Percentiles rank a stretch among this genome's conserved stretches.
These are phyloP conservation scores for Globisporangium heterothallicum DNA, from an alignment of 352 stramenopile genomes.

Conservation along the genomic window DNA sequence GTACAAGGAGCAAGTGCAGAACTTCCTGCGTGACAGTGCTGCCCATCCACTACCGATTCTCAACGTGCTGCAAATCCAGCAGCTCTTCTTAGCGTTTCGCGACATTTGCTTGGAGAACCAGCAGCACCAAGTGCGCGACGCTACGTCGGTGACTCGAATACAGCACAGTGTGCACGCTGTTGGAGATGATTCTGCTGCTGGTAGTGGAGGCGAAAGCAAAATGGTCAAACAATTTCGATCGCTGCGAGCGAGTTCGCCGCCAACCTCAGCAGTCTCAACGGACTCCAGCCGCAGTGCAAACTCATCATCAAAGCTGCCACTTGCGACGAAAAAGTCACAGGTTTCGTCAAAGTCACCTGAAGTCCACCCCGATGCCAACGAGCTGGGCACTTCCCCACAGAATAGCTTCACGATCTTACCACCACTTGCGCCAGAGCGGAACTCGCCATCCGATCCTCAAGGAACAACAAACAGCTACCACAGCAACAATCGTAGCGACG, in stretches of 20 bases:
- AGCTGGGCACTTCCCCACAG: too few relatives aligned
- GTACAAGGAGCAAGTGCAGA: constrained; percentile 21
- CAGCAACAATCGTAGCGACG: constrained; percentile 10
- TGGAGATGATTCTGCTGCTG: too few relatives aligned
- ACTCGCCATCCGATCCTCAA: too few relatives aligned
- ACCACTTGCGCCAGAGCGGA: constrained; percentile 2
- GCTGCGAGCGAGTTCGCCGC: constrained; percentile 22
- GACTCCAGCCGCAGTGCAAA: background rate
- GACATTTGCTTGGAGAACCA: constrained; percentile 29
- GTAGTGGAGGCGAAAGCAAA: constrained; percentile 24
- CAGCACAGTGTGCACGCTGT: background rate
- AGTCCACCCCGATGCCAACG: too few relatives aligned
- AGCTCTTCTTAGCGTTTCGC: constrained; percentile 42
- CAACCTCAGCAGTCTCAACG: background rate
- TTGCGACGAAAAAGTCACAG: constrained; percentile 1
- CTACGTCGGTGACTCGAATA: background rate
- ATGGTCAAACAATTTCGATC: constrained; percentile 52
- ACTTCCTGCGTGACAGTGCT: constrained; percentile 31
- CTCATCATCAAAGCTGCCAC: background rate
- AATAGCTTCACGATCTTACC: background rate
- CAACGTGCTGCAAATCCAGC: constrained; percentile 41
- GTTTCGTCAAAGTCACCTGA: constrained; percentile 2
- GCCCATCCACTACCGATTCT: constrained; percentile 22
- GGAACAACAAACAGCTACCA: constrained; percentile 12
- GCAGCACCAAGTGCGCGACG: background rate